Base-by-base conservation (phyloP, 2,329 filamentous ascomycete genomes). In the Metarhizium sp. region DNA sequence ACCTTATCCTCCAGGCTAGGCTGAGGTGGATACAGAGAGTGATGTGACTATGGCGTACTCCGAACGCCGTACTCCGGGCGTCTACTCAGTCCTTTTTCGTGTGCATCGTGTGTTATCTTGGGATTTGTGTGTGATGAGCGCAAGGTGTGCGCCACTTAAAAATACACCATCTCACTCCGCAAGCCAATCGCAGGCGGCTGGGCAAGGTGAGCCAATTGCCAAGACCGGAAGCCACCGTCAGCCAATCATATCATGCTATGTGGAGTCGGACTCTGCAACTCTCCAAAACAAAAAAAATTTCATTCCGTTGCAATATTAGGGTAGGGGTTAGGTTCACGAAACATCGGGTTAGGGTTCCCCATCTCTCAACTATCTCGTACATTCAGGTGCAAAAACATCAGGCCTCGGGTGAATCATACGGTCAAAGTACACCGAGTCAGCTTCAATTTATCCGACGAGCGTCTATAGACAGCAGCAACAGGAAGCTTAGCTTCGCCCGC, bases 1-100 rank as follows among this genome's bases (percentile, higher is more conserved):
- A 55, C 54, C 54, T 55, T 52, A 52, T 52, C 54, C 54, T 52
- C 42, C 47, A 36, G 32, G n/a, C 46, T 50, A 18, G 46, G 46
- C 52, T 50, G 46, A 36, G 46, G 25, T 54, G 52, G 52, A 50
- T 50, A 29, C 52, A 36, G 46, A 54, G 25, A 20, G 48, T 20
- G 50, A 45, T 50, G 32, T 32, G 29, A 34, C 32, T 34, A 34
- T 11, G 32, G 25, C 25, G 25, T 25, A 34, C 32, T 34, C 6
- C 6, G 10, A 5, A 34, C 32, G 6, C 32, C 32, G 32, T 34
- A 34, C 32, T 34, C 32, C 32, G 32, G 32, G 32, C 10, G 32
- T 34, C 32, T 8, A 5, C 2, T 7, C 32, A 34, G 32, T 34
- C 7, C 32, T 7, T 34, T 7, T 34, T 34, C 10, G 32, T 34